Percentiles rank a stretch among this genome's conserved stretches.
Evolutionary conservation across 1,284 basidiomycete genomes (phyloP).

Genomic region (Rhodotorula sp.): DNA sequence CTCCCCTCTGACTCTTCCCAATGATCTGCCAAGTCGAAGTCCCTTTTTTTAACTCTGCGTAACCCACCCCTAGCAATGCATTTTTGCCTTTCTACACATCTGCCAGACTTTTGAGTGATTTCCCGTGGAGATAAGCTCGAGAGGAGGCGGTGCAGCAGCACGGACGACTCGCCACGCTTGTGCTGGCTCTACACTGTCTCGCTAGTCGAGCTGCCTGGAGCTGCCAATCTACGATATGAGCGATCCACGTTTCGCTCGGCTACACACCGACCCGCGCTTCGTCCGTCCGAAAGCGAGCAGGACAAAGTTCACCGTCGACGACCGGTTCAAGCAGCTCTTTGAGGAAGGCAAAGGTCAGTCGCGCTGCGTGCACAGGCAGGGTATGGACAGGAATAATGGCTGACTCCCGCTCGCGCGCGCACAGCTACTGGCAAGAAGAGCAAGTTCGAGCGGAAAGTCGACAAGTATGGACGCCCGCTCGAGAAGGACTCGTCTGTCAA

Average conservation of each 20-base stretch:
- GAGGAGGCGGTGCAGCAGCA: neutral
- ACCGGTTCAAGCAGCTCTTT: conserved; percentile 86
- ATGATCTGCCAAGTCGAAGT: conserved; percentile 4
- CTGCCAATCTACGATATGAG: conserved; percentile 6
- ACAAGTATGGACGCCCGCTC: conserved; percentile 87
- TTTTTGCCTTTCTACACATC: neutral
- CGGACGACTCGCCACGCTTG: neutral
- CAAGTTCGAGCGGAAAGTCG: conserved; percentile 61
- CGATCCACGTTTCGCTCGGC: conserved; percentile 79
- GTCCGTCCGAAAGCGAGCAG: conserved; percentile 74
- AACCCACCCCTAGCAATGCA: neutral
- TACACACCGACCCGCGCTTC: conserved; percentile 91
- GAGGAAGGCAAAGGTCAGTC: conserved; percentile 48
- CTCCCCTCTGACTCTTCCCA: neutral
- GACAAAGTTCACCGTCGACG: conserved; percentile 83
- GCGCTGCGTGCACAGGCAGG: neutral
- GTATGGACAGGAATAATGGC: neutral
- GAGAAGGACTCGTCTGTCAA: conserved; percentile 67
- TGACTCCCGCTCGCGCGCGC: neutral
- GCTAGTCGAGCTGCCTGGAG: neutral
- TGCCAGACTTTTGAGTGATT: no score
- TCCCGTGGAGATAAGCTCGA: neutral
- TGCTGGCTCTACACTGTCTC: neutral
- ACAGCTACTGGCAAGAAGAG: conserved; percentile 16
- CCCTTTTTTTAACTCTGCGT: neutral